Evolutionary conservation across 495 filamentous ascomycete genomes (phyloP).

Genomic region (Neurospora sp.): DNA sequence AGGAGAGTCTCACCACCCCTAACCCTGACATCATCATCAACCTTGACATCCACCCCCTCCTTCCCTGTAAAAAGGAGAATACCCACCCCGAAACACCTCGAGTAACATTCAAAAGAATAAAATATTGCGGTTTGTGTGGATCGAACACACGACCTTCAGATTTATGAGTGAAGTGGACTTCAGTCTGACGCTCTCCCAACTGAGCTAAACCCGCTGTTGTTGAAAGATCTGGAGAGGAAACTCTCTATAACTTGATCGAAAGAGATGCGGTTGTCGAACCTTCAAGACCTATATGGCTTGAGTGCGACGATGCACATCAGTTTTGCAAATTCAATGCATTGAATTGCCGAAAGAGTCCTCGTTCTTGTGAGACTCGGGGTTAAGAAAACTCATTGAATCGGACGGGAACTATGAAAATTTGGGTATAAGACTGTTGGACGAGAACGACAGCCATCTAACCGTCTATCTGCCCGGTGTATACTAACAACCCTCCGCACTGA

Average conservation of each 20-base stretch:
- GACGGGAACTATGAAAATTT: not conserved
- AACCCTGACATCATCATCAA: not conserved
- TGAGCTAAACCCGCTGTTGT: not conserved
- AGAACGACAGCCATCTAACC: not conserved
- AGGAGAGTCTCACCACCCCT: not conserved
- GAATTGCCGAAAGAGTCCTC: not conserved
- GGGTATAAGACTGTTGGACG: not conserved
- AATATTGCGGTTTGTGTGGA: not conserved
- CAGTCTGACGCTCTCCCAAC: not conserved
- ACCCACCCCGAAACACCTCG: not conserved
- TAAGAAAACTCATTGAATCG: not conserved
- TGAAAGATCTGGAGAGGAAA: not conserved
- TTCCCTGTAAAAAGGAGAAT: not conserved
- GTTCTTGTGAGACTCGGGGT: not conserved
- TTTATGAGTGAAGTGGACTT: not conserved
- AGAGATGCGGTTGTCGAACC: not conserved
- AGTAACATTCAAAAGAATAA: not conserved
- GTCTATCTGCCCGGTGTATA: not conserved
- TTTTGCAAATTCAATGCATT: not conserved
- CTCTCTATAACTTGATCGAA: not conserved
- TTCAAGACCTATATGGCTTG: not conserved
- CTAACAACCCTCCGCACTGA: not conserved
- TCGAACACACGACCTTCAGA: not conserved
- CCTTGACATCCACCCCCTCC: not conserved
- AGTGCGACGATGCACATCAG: not conserved